Evolutionary conservation across 768 basidiomycete species (phyloP).

Genomic region (Dioszegia hungarica): DNA sequence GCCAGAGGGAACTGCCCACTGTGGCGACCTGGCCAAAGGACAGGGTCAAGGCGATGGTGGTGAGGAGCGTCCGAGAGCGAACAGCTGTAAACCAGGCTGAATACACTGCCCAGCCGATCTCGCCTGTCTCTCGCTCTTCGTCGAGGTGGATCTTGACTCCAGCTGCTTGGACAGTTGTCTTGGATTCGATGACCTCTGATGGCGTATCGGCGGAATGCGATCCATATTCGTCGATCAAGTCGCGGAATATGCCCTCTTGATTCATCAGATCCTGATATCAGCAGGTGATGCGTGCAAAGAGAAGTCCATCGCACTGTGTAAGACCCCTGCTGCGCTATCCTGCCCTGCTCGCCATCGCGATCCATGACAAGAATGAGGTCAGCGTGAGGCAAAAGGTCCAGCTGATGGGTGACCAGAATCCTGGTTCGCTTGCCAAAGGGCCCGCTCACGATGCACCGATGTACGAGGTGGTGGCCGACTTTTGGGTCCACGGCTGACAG

Average conservation of each 20-base stretch:
- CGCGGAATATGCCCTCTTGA: slow-evolving; percentile 31
- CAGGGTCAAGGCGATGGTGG: slow-evolving; percentile 53
- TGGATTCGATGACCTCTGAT: slow-evolving; percentile 32
- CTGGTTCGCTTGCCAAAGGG: slow-evolving; percentile 58
- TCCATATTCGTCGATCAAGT: slow-evolving; percentile 50
- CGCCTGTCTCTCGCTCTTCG: slow-evolving; percentile 60
- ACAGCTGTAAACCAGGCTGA: slow-evolving; percentile 54
- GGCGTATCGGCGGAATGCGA: too few relatives aligned
- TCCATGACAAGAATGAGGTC: slow-evolving; percentile 47
- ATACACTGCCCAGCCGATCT: slow-evolving; percentile 56
- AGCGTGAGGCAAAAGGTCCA: slow-evolving; percentile 42
- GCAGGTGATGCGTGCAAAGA: neutral
- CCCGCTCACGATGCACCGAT: slow-evolving; percentile 55
- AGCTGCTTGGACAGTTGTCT: slow-evolving; percentile 48
- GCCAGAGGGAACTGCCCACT: slow-evolving; percentile 63
- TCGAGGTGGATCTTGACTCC: slow-evolving; percentile 9
- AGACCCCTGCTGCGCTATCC: slow-evolving; percentile 62
- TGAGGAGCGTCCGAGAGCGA: slow-evolving; percentile 53
- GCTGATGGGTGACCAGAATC: slow-evolving; percentile 55
- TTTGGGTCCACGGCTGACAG: slow-evolving; percentile 74
- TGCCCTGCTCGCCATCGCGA: slow-evolving; percentile 20
- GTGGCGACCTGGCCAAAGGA: slow-evolving; percentile 54
- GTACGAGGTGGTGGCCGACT: slow-evolving; percentile 64
- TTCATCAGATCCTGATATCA: slow-evolving; percentile 16
- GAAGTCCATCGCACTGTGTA: slow-evolving; percentile 49